Percentiles rank a stretch among this genome's conserved stretches.
phyloP scores from a whole-genome alignment of 495 filamentous ascomycete species.

The Talaromyces thailandensis region DNA sequence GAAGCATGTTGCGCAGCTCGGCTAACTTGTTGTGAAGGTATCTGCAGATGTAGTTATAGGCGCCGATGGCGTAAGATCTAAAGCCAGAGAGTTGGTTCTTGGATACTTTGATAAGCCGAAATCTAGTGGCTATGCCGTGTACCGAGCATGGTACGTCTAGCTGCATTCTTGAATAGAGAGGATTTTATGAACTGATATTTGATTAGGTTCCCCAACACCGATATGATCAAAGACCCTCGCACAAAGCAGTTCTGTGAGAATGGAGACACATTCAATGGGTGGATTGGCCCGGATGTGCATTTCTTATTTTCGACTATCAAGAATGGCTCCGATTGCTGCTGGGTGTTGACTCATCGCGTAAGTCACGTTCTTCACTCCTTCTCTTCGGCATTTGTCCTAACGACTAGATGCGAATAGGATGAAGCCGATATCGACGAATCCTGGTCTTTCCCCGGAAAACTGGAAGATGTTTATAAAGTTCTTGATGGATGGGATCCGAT shows the following conservation, averaged over 20 bases:
- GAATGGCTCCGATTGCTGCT: slow-evolving; percentile 55
- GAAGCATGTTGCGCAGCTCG: slow-evolving; percentile 4
- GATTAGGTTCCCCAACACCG: slow-evolving; percentile 50
- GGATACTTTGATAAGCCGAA: slow-evolving; percentile 53
- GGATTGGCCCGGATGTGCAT: slow-evolving; percentile 56
- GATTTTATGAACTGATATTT: slow-evolving; percentile 15
- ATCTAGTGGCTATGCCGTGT: slow-evolving; percentile 50
- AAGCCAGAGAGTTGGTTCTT: slow-evolving; percentile 47
- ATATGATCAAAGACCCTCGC: slow-evolving; percentile 53
- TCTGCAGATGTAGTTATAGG: slow-evolving; percentile 30
- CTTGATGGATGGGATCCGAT: slow-evolving; percentile 58
- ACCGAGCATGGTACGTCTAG: slow-evolving; percentile 42
- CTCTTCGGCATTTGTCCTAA: neutral
- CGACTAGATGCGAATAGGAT: slow-evolving; percentile 17
- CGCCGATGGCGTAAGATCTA: slow-evolving; percentile 51
- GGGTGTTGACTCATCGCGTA: slow-evolving; percentile 57
- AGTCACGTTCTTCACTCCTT: neutral
- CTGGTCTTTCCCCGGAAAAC: slow-evolving; percentile 53
- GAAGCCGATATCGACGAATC: slow-evolving; percentile 54
- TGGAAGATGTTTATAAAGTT: slow-evolving; percentile 48
- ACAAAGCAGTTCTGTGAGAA: slow-evolving; percentile 50
- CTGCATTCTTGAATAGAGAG: neutral
- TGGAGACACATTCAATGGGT: slow-evolving; percentile 55
- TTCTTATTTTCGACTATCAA: slow-evolving; percentile 55
- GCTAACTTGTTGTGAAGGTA: slow-evolving; percentile 17